A percentile compares a stretch with the other conserved stretches of the same genome.
Conservation (phyloP, 2,329 filamentous ascomycete species). For the Teratosphaeria viscida region DNA sequence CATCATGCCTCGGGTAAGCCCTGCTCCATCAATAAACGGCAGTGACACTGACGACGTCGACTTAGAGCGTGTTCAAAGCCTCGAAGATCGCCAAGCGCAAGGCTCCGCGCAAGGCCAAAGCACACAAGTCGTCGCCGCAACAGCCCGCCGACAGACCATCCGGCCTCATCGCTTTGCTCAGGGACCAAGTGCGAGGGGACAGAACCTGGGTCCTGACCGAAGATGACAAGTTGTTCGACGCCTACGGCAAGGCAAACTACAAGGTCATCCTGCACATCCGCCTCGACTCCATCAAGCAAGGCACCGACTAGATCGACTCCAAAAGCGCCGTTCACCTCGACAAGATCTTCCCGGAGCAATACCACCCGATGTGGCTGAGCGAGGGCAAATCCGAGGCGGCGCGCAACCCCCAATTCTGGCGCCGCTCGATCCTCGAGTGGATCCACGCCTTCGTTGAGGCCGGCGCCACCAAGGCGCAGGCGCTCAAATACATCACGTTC, state of each 20-base stretch:
- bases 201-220: neutral
- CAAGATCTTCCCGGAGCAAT: neutral
- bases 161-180: neutral
- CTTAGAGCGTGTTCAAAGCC: neutral
- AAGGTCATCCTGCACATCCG: neutral
- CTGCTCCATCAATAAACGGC: neutral
- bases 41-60: neutral
- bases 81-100: neutral
- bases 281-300: neutral
- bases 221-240: neutral
- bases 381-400: neutral
- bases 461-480: neutral
- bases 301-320: neutral
- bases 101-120: neutral
- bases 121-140: neutral
- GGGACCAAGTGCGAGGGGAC: neutral
- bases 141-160: neutral
- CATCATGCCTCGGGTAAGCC: neutral
- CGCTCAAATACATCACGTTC: neutral
- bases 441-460: neutral
- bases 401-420: neutral
- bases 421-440: neutral
- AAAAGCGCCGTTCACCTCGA: neutral
- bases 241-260: neutral
- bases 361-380: neutral